Evolutionary conservation across 139 green algal genomes (phyloP).

Genomic region (Zygnema cylindricum): DNA sequence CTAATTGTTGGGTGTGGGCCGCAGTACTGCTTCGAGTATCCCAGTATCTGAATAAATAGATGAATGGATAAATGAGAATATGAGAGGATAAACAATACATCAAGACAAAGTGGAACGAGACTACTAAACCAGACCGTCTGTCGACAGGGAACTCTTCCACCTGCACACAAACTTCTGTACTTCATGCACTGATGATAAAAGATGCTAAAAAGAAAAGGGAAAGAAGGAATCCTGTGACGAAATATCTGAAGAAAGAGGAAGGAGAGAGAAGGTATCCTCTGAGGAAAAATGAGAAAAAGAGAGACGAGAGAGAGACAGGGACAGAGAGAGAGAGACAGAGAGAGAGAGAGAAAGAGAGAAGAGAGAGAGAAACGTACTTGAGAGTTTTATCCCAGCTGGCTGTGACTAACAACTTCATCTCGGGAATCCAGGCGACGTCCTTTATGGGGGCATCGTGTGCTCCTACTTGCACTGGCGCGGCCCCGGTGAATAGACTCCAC

Average conservation of each 20-base stretch:
- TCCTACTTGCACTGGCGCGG: conserved; percentile 77
- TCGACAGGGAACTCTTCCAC: too few species aligned
- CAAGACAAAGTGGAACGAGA: too few species aligned
- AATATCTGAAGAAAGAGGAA: too few species aligned
- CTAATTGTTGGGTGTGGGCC: conserved; percentile 76
- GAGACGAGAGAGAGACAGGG: neutral
- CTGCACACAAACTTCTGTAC: too few species aligned
- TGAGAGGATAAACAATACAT: too few species aligned
- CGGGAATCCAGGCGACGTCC: conserved; percentile 73
- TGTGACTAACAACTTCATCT: conserved; percentile 84
- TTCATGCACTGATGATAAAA: too few species aligned
- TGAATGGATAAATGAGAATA: neutral
- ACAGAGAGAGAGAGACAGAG: neutral
- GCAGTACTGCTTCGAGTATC: conserved; percentile 75
- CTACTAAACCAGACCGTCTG: too few species aligned
- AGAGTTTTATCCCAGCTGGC: conserved; percentile 83
- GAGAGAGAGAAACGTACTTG: conserved; percentile 54
- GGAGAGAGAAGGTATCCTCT: neutral
- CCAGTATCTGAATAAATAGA: conserved; percentile 66
- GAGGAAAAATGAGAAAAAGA: neutral
- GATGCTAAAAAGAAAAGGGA: too few species aligned
- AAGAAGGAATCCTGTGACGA: too few species aligned
- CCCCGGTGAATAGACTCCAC: conserved; percentile 90
- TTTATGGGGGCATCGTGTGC: conserved; percentile 86
- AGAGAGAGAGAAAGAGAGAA: conserved; percentile 9